Evolutionary conservation across 1,139 yeast species (phyloP).

Genomic region (Suhomyces chickasaworum): DNA sequence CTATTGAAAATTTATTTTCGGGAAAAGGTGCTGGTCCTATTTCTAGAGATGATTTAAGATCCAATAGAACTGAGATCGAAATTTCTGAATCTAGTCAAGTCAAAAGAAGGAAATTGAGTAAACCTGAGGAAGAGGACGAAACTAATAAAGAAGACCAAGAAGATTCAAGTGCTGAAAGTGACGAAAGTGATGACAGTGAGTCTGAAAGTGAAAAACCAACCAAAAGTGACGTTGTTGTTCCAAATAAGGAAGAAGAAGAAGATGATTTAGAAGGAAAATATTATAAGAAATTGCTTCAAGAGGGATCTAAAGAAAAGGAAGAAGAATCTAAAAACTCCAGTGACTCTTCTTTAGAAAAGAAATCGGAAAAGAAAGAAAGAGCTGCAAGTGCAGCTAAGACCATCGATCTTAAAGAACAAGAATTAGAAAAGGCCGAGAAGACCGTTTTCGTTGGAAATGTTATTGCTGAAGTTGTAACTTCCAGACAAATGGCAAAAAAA

Average conservation of each 20-base stretch:
- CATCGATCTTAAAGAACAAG: conserved; percentile 61
- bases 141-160: conserved; percentile 20
- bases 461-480: conserved; percentile 62
- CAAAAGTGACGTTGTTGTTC: conserved; percentile 22
- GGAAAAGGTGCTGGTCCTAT: conserved; percentile 39
- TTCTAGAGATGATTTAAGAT: conserved; percentile 29
- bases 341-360: conserved; percentile 33
- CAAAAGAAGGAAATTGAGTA: conserved; percentile 23
- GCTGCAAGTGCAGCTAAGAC: conserved; percentile 34
- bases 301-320: conserved; percentile 20
- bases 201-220: conserved; percentile 24
- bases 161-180: neutral
- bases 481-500: conserved; percentile 59
- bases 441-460: conserved; percentile 92
- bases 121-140: conserved; percentile 20
- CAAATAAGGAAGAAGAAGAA: conserved; percentile 41
- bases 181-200: conserved; percentile 13
- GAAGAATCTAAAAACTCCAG: conserved; percentile 7
- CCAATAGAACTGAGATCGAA: conserved; percentile 29
- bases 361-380: conserved; percentile 17
- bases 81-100: conserved; percentile 16
- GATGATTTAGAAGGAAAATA: conserved; percentile 53
- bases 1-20: conserved; percentile 45
- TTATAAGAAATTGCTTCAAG: conserved; percentile 40
- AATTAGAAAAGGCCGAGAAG: conserved; percentile 81